Base-by-base conservation (phyloP, 2,329 filamentous ascomycete species). In the Fusarium verticillioides region DNA sequence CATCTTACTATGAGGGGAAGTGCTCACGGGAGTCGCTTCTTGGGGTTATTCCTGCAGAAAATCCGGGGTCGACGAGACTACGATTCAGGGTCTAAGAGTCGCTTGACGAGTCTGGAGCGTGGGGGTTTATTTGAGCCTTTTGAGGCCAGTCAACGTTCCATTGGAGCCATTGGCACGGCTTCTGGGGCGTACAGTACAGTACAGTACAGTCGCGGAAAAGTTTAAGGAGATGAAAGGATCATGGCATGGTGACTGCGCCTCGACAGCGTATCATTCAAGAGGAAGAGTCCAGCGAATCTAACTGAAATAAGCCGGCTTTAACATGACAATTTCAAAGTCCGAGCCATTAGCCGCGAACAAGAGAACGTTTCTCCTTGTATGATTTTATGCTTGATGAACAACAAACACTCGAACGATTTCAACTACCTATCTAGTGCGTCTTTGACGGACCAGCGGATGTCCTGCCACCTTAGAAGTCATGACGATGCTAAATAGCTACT, bases 61-160 rank as follows among this genome's bases (percentile, higher is more conserved):
- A 77, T 70, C 75, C 50, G 75, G 74, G 72, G 75, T 76, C 63
- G 58, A 67, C 32, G 47, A 60, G 60, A 60, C 62, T 63, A 44
- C 66, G 60, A 60, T 65, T 60, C 61, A 70, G 65, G 60, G 53
- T 60, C 62, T 72, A 32, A 23, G 61, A 71, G 62, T 56, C 46
- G 26, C 60, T 63, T 66, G 56, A 46, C 32, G 47, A 63, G 42
- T 69, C 34, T 73, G 39, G 46, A 47, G 42, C 58, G 71, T 77
- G 73, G 75, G 75, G 75, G 71, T 32, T 63, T 32, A 60, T 42
- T 54, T 52, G 30, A 52, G 32, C 49, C 50, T 50, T 70, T 66
- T 69, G 44, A 58, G 56, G 63, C 42, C 60, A 70, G 59, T 62
- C 47, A 42, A 44, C 46, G 39, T 44, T 32, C 15, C 52, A 53